These are phyloP conservation scores for Parathielavia appendiculata DNA, from an alignment of 495 filamentous ascomycete species.

Conservation along the genomic window DNA sequence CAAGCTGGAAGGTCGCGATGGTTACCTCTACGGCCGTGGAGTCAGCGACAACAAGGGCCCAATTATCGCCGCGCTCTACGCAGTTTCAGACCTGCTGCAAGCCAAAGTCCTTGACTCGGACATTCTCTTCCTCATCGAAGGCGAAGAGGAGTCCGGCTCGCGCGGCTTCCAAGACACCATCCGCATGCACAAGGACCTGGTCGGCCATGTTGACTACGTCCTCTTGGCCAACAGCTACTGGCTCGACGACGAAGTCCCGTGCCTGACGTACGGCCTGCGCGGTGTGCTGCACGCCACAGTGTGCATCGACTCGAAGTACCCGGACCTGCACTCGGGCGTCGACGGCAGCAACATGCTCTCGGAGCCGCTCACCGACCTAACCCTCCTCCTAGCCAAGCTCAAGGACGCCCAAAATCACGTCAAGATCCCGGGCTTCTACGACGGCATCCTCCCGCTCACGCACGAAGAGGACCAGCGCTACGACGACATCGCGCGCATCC, in stretches of 20 bases:
- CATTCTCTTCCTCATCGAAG: conserved; percentile 89
- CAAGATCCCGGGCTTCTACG: conserved; percentile 72
- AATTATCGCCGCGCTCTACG: conserved; percentile 86
- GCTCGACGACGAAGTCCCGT: conserved; percentile 92
- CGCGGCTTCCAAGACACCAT: conserved; percentile 81
- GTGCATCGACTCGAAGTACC: conserved; percentile 73
- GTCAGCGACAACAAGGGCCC: conserved; percentile 97
- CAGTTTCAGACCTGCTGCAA: conserved; percentile 77
- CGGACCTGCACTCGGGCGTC: conserved; percentile 91
- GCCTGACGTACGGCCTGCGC: conserved; percentile 87
- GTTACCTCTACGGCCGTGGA: conserved; percentile 94
- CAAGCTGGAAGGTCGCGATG: conserved; percentile 74
- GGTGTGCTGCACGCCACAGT: conserved; percentile 95
- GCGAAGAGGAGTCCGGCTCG: conserved; percentile 93
- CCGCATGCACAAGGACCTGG: conserved; percentile 67
- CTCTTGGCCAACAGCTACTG: conserved; percentile 96
- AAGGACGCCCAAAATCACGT: conserved; percentile 63
- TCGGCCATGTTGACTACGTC: conserved; percentile 89
- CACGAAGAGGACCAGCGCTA: conserved; percentile 75
- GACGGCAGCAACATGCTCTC: conserved; percentile 84
- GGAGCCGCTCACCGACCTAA: conserved; percentile 85
- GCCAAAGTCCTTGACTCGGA: conserved; percentile 75
- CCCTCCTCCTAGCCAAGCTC: conserved; percentile 70
- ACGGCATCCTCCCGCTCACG: conserved; percentile 70
- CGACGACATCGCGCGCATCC: conserved; percentile 69